Conservation (phyloP, 805 yeast genomes). For the Hanseniaspora pseudoguilliermondii region DNA sequence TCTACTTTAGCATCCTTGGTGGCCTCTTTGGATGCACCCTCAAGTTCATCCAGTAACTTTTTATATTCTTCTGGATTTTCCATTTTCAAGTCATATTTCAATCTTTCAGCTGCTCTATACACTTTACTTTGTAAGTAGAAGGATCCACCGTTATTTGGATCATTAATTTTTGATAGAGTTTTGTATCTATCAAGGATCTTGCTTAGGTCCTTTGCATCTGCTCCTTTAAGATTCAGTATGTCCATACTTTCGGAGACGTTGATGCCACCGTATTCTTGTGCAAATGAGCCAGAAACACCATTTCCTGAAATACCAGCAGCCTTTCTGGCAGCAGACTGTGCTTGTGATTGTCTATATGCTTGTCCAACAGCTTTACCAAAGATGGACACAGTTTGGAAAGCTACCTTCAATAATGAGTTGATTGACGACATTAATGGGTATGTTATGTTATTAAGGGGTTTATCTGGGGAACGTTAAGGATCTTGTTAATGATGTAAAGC, state of each 20-base stretch:
- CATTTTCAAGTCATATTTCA: slow-evolving; percentile 35
- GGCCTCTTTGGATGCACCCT: slow-evolving; percentile 15
- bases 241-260: slow-evolving; percentile 82
- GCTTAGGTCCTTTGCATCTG: slow-evolving; percentile 40
- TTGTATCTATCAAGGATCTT: slow-evolving; percentile 59
- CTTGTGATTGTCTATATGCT: slow-evolving; percentile 93
- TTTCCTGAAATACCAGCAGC: slow-evolving; percentile 36
- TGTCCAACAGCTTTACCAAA: slow-evolving; percentile 94
- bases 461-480: too few species aligned
- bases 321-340: slow-evolving; percentile 69
- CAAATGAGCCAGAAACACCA: slow-evolving; percentile 25
- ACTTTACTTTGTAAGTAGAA: slow-evolving; percentile 89
- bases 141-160: slow-evolving; percentile 91
- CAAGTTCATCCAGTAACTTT: slow-evolving; percentile 36
- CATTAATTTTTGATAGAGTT: slow-evolving; percentile 74
- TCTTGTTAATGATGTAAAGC: too few species aligned
- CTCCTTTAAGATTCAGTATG: slow-evolving; percentile 66
- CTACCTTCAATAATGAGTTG: slow-evolving; percentile 75
- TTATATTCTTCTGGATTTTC: slow-evolving; percentile 8
- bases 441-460: not conserved
- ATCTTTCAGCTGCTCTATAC: slow-evolving; percentile 83
- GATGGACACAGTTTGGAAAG: slow-evolving; percentile 88
- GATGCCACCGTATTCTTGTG: slow-evolving; percentile 54
- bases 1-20: not conserved
- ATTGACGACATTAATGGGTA: slow-evolving; percentile 51